A percentile compares a stretch with the other conserved stretches of the same genome.
These are phyloP conservation scores for Hymenoscyphus salicellus DNA, from an alignment of 2,329 filamentous ascomycete genomes.

Conservation along the genomic window DNA sequence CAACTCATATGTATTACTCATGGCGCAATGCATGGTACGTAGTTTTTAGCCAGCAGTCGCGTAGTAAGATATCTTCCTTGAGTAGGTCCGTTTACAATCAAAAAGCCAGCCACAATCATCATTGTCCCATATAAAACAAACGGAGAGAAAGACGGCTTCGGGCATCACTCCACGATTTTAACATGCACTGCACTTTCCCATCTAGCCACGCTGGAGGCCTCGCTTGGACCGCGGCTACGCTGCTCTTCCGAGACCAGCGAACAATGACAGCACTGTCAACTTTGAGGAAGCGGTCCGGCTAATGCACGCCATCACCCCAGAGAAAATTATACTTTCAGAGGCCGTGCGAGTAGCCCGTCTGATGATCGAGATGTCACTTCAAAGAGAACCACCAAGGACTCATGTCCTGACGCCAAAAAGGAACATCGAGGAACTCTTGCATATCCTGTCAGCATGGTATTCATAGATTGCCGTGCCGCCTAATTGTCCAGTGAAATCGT, in stretches of 20 bases:
- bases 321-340: slow-evolving; percentile 9
- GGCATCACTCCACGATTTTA: slow-evolving; percentile 15
- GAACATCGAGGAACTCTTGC: slow-evolving; percentile 4
- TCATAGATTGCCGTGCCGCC: background rate
- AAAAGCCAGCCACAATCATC: slow-evolving; percentile 14
- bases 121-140: slow-evolving; percentile 24
- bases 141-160: slow-evolving; percentile 24
- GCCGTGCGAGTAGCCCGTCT: slow-evolving; percentile 26
- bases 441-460: slow-evolving; percentile 6
- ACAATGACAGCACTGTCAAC: slow-evolving; percentile 26
- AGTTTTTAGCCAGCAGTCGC: too few species aligned
- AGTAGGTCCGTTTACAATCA: slow-evolving; percentile 2
- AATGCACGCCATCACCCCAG: slow-evolving; percentile 31
- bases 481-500: background rate
- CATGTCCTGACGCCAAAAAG: slow-evolving; percentile 18
- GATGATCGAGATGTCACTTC: slow-evolving; percentile 21
- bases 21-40: too few species aligned
- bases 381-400: slow-evolving; percentile 14
- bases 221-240: background rate
- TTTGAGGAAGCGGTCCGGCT: slow-evolving; percentile 25
- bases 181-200: slow-evolving; percentile 8
- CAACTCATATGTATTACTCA: too few species aligned
- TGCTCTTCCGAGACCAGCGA: slow-evolving; percentile 9
- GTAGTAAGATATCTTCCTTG: too few species aligned
- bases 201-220: background rate